These are phyloP conservation scores for Barnettozyma sucrosica DNA, from an alignment of 805 yeast species.

Conservation along the genomic window DNA sequence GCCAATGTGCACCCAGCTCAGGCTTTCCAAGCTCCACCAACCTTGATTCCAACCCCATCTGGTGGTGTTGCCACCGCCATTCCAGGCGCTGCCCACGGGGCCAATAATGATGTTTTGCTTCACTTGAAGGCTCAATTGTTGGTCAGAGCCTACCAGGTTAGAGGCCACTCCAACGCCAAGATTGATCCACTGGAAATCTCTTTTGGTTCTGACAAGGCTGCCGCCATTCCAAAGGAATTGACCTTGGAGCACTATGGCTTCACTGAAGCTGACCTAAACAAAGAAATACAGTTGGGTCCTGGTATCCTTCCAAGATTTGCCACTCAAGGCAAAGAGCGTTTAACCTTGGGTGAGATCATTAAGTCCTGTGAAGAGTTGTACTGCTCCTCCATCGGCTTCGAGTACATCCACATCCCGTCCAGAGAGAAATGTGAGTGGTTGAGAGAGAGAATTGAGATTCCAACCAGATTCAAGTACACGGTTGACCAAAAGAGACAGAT, in stretches of 20 bases:
- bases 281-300: conserved; percentile 87
- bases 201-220: conserved; percentile 58
- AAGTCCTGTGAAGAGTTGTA: conserved; percentile 75
- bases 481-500: conserved; percentile 93
- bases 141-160: conserved; percentile 97
- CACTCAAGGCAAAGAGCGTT: conserved; percentile 46
- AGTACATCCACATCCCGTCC: conserved; percentile 94
- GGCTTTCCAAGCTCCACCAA: conserved; percentile 91
- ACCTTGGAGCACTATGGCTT: conserved; percentile 91
- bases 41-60: conserved; percentile 72
- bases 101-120: conserved; percentile 57
- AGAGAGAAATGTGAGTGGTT: conserved; percentile 97
- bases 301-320: conserved; percentile 95
- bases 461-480: conserved; percentile 75
- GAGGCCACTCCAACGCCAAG: conserved; percentile 94
- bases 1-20: conserved; percentile 59
- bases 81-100: conserved; percentile 34
- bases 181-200: conserved; percentile 93
- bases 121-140: conserved; percentile 94
- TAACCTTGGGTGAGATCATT: conserved; percentile 76
- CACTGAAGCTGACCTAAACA: conserved; percentile 77
- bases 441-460: conserved; percentile 93
- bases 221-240: conserved; percentile 71
- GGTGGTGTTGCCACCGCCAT: conserved; percentile 67
- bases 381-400: conserved; percentile 87